These are phyloP conservation scores for Fraxinus albicans DNA, from an alignment of 305 asterid species.

Conservation along the genomic window DNA sequence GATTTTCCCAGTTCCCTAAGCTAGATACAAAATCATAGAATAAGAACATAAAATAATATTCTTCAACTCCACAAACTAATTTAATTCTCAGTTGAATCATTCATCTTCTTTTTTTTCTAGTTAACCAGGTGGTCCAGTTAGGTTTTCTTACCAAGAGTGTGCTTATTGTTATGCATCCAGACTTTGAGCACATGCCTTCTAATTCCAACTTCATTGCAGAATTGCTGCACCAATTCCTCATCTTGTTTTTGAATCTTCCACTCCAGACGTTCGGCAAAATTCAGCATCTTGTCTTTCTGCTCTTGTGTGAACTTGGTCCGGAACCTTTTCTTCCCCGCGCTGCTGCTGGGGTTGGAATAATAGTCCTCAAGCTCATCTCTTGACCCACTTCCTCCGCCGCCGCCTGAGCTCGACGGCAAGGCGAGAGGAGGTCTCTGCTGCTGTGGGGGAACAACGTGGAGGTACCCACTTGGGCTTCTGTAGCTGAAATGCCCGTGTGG, in stretches of 20 bases:
- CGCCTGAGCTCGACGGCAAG: conserved; percentile 62
- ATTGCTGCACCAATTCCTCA: conserved; percentile 54
- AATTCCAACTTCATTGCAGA: conserved; percentile 58
- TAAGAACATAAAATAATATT: neutral
- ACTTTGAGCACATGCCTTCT: conserved; percentile 73
- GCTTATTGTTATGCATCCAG: conserved; percentile 85
- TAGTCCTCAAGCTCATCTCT: conserved; percentile 50
- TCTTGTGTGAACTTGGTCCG: conserved; percentile 59
- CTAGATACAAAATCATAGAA: neutral
- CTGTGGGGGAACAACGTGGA: conserved; percentile 43
- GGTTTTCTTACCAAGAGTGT: conserved; percentile 76
- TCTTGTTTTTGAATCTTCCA: conserved; percentile 70
- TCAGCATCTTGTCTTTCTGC: conserved; percentile 70
- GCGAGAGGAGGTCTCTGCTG: conserved; percentile 45
- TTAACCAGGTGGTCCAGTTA: conserved; percentile 4
- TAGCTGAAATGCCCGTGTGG: conserved; percentile 40
- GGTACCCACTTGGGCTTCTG: conserved; percentile 53
- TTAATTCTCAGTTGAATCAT: neutral
- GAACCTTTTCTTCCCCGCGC: conserved; percentile 53
- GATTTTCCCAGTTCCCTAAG: neutral
- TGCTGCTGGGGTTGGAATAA: conserved; percentile 32
- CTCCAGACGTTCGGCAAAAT: conserved; percentile 57
- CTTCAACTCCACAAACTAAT: neutral
- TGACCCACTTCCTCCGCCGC: conserved; percentile 28
- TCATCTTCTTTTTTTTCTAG: neutral